Conservation (phyloP, 306 rosid genomes). For the Castanospermum australe region DNA sequence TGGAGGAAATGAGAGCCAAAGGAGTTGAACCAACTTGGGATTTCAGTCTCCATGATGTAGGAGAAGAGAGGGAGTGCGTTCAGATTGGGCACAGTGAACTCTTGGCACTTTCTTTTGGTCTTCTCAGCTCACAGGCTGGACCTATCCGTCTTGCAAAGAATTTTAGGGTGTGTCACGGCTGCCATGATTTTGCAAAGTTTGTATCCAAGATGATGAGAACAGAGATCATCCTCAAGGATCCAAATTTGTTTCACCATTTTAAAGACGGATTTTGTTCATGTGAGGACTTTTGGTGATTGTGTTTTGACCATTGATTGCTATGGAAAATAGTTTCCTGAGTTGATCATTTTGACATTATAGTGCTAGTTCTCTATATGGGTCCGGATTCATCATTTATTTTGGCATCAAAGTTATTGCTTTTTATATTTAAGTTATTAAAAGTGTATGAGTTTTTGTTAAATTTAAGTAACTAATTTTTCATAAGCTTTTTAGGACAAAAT, state of each 20-base stretch:
- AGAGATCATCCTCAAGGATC: constrained; percentile 71
- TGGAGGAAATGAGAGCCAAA: constrained; percentile 55
- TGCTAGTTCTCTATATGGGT: not conserved
- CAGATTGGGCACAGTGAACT: constrained; percentile 62
- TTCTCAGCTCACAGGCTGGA: constrained; percentile 52
- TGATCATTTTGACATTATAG: not conserved
- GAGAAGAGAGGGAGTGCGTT: constrained; percentile 73
- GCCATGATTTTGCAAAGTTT: constrained; percentile 60
- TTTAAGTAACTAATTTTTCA: too few species aligned
- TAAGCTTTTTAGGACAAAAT: too few species aligned
- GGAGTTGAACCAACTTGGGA: constrained; percentile 35
- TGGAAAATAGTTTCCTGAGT: not conserved
- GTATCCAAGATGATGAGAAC: constrained; percentile 46
- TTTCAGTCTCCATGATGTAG: constrained; percentile 62
- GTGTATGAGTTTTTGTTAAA: too few species aligned
- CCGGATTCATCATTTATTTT: too few species aligned
- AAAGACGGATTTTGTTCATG: constrained; percentile 66
- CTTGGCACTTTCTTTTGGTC: constrained; percentile 68
- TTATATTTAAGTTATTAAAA: not conserved
- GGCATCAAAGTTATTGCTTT: not conserved
- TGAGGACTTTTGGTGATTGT: constrained; percentile 44
- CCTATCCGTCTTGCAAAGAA: constrained; percentile 57
- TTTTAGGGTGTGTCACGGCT: constrained; percentile 48
- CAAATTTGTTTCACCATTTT: constrained; percentile 63
- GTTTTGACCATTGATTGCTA: not conserved